Percentiles rank a stretch among this genome's conserved stretches.
These are phyloP conservation scores for Auricularia cornea DNA, from an alignment of 768 basidiomycete species.

Conservation along the genomic window DNA sequence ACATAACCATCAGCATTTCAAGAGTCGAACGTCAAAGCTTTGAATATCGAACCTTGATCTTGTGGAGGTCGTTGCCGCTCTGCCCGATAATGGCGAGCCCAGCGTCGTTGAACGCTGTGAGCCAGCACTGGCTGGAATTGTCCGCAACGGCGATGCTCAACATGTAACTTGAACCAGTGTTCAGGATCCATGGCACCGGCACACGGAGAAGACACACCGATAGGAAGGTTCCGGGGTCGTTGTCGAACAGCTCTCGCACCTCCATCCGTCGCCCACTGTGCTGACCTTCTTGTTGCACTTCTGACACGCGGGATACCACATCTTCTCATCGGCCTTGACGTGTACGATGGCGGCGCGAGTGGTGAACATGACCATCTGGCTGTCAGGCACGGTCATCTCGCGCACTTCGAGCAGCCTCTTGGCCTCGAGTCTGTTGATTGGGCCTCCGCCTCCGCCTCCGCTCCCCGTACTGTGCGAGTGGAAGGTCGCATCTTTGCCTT, in stretches of 20 bases:
- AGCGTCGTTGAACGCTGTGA: conserved; percentile 92
- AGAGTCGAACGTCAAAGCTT: background rate
- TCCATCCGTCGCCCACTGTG: conserved; percentile 62
- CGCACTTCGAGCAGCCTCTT: conserved; percentile 72
- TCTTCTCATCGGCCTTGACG: conserved; percentile 65
- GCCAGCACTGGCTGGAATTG: conserved; percentile 81
- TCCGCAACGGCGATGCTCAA: conserved; percentile 85
- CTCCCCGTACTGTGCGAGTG: conserved; percentile 46
- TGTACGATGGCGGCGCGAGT: conserved; percentile 79
- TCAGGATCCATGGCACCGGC: too few species aligned
- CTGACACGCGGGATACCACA: conserved; percentile 86
- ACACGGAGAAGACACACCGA: conserved; percentile 41
- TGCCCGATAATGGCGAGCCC: conserved; percentile 70
- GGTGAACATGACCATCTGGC: conserved; percentile 75
- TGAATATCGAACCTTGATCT: conserved; percentile 47
- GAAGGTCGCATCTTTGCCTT: conserved; percentile 58
- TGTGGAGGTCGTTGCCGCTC: conserved; percentile 67
- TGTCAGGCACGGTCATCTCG: conserved; percentile 63
- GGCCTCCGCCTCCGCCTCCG: conserved; percentile 27
- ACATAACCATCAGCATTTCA: background rate
- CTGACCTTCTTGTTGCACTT: conserved; percentile 89
- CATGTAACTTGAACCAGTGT: conserved; percentile 68
- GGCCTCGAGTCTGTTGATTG: conserved; percentile 65
- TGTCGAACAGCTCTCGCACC: conserved; percentile 88
- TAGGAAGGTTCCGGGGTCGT: conserved; percentile 63